Conservation (phyloP, 768 basidiomycete species). For the Mycena pura region DNA sequence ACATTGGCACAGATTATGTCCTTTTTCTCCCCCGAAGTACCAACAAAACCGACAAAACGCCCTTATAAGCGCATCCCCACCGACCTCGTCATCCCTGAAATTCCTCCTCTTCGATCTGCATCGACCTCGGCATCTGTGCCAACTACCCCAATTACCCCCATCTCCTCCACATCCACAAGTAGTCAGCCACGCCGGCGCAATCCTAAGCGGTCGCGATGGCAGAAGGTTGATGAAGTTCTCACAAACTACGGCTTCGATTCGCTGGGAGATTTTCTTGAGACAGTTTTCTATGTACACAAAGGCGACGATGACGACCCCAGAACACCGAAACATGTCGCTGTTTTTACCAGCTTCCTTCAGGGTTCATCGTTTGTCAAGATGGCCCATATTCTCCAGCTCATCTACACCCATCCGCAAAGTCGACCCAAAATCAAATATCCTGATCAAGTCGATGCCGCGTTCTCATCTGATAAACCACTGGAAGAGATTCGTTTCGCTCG, state of each 20-base stretch:
- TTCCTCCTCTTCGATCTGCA: too few species aligned
- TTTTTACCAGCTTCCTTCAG: not conserved
- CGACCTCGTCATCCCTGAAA: too few species aligned
- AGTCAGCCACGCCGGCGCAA: too few species aligned
- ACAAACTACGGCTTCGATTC: not conserved
- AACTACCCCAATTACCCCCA: too few species aligned
- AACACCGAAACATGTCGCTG: not conserved
- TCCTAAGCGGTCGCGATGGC: too few species aligned
- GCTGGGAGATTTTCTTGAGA: not conserved
- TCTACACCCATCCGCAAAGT: not conserved
- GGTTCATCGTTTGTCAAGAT: not conserved
- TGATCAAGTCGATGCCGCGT: not conserved
- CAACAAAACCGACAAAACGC: too few species aligned
- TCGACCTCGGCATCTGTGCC: too few species aligned
- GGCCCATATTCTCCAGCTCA: not conserved
- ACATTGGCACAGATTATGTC: too few species aligned
- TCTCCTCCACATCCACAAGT: too few species aligned
- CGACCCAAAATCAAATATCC: not conserved
- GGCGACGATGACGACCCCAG: not conserved
- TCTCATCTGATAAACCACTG: not conserved
- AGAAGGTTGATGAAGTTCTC: not conserved
- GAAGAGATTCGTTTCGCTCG: not conserved
- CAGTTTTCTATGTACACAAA: not conserved
- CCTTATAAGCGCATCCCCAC: too few species aligned
- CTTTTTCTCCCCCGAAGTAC: too few species aligned